Evolutionary conservation across 805 yeast species (phyloP).

Genomic region (Clavispora asparagi): DNA sequence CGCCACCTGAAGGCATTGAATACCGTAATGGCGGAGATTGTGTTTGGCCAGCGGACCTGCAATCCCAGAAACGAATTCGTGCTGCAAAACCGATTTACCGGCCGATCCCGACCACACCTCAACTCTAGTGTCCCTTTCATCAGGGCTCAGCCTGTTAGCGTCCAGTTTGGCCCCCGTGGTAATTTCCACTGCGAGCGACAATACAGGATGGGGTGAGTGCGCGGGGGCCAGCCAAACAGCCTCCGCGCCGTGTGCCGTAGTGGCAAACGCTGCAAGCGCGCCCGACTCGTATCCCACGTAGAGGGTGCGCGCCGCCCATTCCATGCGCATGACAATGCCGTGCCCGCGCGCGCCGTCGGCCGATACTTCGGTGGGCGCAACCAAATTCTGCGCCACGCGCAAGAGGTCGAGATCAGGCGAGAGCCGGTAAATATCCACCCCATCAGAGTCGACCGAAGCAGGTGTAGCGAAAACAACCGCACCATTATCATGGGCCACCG

Average conservation of each 20-base stretch:
- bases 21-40: slow-evolving; percentile 16
- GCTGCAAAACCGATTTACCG: slow-evolving; percentile 34
- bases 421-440: slow-evolving; percentile 56
- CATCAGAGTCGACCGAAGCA: slow-evolving; percentile 56
- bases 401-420: slow-evolving; percentile 16
- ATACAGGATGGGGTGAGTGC: slow-evolving; percentile 53
- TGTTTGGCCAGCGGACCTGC: neutral
- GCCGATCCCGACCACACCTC: slow-evolving; percentile 45
- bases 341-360: slow-evolving; percentile 20
- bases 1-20: slow-evolving; percentile 11
- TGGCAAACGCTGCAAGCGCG: slow-evolving; percentile 55
- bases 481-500: slow-evolving; percentile 21
- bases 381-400: slow-evolving; percentile 30
- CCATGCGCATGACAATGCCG: slow-evolving; percentile 65
- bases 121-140: too few relatives aligned
- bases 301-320: slow-evolving; percentile 1
- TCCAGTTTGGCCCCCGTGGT: neutral
- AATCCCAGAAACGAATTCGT: slow-evolving; percentile 10
- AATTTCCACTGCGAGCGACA: slow-evolving; percentile 20
- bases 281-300: slow-evolving; percentile 76
- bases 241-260: slow-evolving; percentile 21
- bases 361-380: slow-evolving; percentile 3
- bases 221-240: neutral
- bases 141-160: too few relatives aligned
- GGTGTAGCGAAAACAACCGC: slow-evolving; percentile 46